Percentiles rank a stretch among this genome's conserved stretches.
These are phyloP conservation scores for Candida railenensis DNA, from an alignment of 805 yeast species.

Conservation along the genomic window DNA sequence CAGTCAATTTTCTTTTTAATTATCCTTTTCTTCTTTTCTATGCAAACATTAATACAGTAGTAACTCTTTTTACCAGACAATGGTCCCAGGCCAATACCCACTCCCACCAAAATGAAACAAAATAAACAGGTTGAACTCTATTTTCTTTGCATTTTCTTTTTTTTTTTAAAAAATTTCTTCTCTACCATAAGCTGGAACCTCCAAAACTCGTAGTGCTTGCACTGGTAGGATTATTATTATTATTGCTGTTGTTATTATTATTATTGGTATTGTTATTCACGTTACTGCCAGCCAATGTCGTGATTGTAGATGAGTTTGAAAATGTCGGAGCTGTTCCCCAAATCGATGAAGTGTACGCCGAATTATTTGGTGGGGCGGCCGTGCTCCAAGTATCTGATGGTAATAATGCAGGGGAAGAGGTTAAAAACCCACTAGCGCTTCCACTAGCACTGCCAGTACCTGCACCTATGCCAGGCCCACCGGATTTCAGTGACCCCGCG, in stretches of 20 bases:
- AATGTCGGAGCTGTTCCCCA: constrained; percentile 16
- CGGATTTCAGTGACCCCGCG: constrained; percentile 1
- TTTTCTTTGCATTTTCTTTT: neutral
- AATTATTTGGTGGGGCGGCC: constrained; percentile 7
- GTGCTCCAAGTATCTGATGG: constrained; percentile 13
- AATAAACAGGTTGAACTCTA: neutral
- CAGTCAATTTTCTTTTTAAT: neutral
- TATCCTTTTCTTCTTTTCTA: neutral
- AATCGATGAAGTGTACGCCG: constrained; percentile 14
- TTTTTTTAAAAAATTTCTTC: neutral
- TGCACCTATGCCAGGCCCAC: too few species aligned
- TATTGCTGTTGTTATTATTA: neutral
- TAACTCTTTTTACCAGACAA: too few species aligned
- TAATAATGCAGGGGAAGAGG: constrained; percentile 17
- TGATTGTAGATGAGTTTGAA: constrained; percentile 10
- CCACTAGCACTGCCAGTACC: neutral
- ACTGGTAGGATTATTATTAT: neutral
- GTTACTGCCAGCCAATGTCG: constrained; percentile 1
- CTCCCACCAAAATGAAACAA: neutral
- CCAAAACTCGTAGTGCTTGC: constrained; percentile 10
- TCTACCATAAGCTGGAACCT: constrained; percentile 19
- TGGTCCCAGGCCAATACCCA: neutral
- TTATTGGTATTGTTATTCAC: constrained; percentile 4
- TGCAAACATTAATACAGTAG: neutral
- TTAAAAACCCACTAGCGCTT: constrained; percentile 11